These are phyloP conservation scores for Sarocladium brachiariae DNA, from an alignment of 2,329 filamentous ascomycete genomes.

Conservation along the genomic window DNA sequence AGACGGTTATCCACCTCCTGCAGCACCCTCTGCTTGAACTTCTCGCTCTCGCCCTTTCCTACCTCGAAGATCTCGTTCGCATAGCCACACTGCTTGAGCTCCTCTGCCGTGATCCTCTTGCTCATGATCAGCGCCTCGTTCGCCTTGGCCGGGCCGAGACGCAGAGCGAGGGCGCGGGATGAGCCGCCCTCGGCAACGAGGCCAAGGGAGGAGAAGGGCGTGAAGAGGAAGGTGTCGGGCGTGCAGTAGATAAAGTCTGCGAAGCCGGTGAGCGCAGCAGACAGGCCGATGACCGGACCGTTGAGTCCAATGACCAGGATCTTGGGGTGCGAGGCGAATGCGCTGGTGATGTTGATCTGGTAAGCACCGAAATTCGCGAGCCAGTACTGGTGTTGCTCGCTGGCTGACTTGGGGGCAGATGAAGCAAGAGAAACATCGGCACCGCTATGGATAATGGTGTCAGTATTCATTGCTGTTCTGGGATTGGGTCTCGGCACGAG, in stretches of 20 bases:
- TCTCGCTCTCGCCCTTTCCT: constrained; percentile 54
- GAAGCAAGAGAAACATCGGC: constrained; percentile 63
- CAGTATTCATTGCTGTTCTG: too few relatives aligned
- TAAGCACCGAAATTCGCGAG: constrained; percentile 69
- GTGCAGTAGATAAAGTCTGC: constrained; percentile 90
- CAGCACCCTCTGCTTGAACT: constrained; percentile 66
- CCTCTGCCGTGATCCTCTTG: constrained; percentile 64
- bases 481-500: too few relatives aligned
- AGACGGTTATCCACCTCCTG: constrained; percentile 74
- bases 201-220: constrained; percentile 84
- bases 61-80: constrained; percentile 74
- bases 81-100: constrained; percentile 70
- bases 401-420: constrained; percentile 30
- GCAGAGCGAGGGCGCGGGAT: constrained; percentile 67
- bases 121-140: constrained; percentile 94
- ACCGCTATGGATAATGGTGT: too few relatives aligned
- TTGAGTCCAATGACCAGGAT: constrained; percentile 88
- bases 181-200: constrained; percentile 86
- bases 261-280: constrained; percentile 73
- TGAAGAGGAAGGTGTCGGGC: constrained; percentile 77
- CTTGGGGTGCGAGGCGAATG: constrained; percentile 91
- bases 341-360: constrained; percentile 84
- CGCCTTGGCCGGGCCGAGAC: constrained; percentile 73
- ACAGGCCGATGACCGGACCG: constrained; percentile 82
- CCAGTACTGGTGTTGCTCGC: constrained; percentile 43